Evolutionary conservation across 176 grass and related monocot genomes (phyloP), one percentile per base, ranked within the genome.

Genomic region (Zizania latifolia): DNA sequence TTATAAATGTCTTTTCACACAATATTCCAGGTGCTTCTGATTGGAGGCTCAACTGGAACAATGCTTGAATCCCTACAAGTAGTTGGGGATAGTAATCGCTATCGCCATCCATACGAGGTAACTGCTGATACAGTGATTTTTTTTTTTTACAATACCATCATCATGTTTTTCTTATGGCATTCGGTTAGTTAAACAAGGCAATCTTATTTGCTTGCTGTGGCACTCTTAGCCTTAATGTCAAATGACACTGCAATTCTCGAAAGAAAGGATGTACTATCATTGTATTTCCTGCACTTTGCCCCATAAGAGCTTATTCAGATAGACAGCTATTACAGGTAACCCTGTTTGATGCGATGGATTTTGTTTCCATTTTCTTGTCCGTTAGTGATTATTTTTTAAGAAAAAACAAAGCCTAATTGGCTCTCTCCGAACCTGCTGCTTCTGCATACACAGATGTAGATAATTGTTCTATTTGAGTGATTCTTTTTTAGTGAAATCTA

Each of bases 61-160:
- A 97, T 97, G 94, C 94, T 97, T 51, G 83, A 97, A 86, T 55
- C 88, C 59, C 71, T 97, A 22, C 84, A 97, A 58, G 88, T 97
- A n/a, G 83, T 97, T 24, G 94, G 90, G 27, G 86, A 90, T 48
- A 85, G 65, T 41, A 72, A 71, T 46, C 78, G 46, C 56, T 86
- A 88, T 72, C 62, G 4, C 26, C 71, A 78, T 38, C 45, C 71
- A 13, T 83, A 86, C 19, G 88, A 97, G 67, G 94, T 73, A 85
- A 89, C 68, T 69, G 19, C 4, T n/a, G 17, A 62, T 64, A 66
- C 37, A 48, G 34, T 36, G 24, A n/a, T n/a, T n/a, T n/a, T n/a
- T n/a, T n/a, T n/a, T n/a, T n/a, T n/a, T n/a, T n/a, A n/a, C n/a
- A n/a, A n/a, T n/a, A n/a, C n/a, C n/a, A n/a, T n/a, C n/a, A 60